Evolutionary conservation across 2,329 filamentous ascomycete genomes (phyloP).

Genomic region (Phyllosticta paracitricarpa): DNA sequence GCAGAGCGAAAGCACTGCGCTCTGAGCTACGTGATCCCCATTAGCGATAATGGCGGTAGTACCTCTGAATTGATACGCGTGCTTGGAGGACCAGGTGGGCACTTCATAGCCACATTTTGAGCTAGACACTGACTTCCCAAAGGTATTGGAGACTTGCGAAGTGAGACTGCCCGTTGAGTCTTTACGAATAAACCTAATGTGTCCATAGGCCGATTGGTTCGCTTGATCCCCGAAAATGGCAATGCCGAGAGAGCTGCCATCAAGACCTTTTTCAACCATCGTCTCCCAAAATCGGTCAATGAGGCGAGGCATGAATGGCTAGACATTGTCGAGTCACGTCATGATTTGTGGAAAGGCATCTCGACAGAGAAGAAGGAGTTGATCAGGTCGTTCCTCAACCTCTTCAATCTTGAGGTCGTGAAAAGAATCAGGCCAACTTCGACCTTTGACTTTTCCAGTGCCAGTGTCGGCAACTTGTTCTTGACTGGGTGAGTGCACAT

Average conservation of each 20-base stretch:
- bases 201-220: constrained; percentile 65
- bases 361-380: constrained; percentile 42
- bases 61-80: constrained; percentile 90
- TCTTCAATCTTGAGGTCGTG: constrained; percentile 41
- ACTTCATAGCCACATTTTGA: constrained; percentile 13
- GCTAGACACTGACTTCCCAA: constrained; percentile 3
- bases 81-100: constrained; percentile 78
- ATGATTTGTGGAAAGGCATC: constrained; percentile 57
- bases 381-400: constrained; percentile 40
- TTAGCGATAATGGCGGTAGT: constrained; percentile 91
- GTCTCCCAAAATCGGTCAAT: constrained; percentile 53
- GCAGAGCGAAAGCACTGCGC: constrained; percentile 53
- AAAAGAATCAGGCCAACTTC: constrained; percentile 37
- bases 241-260: constrained; percentile 55
- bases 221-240: constrained; percentile 64
- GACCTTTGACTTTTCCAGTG: constrained; percentile 40
- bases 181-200: not conserved
- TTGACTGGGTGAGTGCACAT: constrained; percentile 35
- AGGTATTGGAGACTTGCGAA: constrained; percentile 65
- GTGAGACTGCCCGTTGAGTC: constrained; percentile 35
- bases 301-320: constrained; percentile 72
- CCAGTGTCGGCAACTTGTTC: constrained; percentile 43
- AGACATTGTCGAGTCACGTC: constrained; percentile 75
- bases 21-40: constrained; percentile 82
- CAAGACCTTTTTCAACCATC: constrained; percentile 77